phyloP scores from a whole-genome alignment of 2,329 filamentous ascomycete species.

The Diaporthe longicolla region DNA sequence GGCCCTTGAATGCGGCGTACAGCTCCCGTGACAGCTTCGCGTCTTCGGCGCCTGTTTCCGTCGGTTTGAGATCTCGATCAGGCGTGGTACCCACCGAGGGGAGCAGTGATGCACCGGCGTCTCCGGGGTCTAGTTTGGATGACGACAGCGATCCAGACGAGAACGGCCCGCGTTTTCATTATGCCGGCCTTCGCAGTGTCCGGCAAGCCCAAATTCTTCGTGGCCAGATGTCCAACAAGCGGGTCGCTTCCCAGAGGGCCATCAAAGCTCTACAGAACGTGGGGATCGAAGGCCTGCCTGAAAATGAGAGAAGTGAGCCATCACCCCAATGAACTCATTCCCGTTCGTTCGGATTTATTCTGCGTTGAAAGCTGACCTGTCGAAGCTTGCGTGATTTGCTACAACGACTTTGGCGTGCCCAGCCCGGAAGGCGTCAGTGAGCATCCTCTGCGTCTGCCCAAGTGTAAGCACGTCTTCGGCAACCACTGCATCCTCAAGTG shows the following conservation, averaged over 20 bases:
- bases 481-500: constrained; percentile 76
- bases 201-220: constrained; percentile 58
- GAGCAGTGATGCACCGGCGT: constrained; percentile 23
- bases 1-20: constrained; percentile 7
- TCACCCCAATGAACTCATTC: constrained; percentile 47
- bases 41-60: constrained; percentile 14
- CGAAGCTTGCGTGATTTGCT: constrained; percentile 74
- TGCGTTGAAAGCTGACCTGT: constrained; percentile 31
- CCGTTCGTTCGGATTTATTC: constrained; percentile 24
- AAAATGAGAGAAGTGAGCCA: constrained; percentile 61
- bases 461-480: constrained; percentile 75
- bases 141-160: constrained; percentile 49
- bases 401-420: constrained; percentile 71
- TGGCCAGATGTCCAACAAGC: constrained; percentile 59
- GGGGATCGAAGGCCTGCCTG: constrained; percentile 58
- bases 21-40: neutral
- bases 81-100: constrained; percentile 8
- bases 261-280: constrained; percentile 63
- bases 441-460: constrained; percentile 69
- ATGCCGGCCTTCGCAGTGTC: constrained; percentile 27
- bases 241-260: constrained; percentile 63
- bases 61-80: constrained; percentile 38
- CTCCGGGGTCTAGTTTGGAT: constrained; percentile 36
- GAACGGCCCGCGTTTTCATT: constrained; percentile 50
- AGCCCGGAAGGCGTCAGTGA: constrained; percentile 73